Percentiles rank a stretch among this genome's conserved stretches.
These are phyloP conservation scores for Actinidia arguta DNA, from an alignment of 179 eudicot genomes.

Conservation along the genomic window DNA sequence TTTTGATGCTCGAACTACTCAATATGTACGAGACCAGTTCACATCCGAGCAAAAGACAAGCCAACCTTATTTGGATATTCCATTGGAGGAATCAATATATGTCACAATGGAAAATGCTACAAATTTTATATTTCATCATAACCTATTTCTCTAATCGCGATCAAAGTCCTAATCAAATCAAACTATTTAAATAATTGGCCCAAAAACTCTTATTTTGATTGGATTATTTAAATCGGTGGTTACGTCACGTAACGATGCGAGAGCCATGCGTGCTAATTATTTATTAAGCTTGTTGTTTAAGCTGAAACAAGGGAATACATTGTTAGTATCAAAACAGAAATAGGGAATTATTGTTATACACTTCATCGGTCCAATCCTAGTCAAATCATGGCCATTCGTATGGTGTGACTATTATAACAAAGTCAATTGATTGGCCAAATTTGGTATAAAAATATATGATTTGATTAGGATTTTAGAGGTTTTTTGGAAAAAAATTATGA, in stretches of 20 bases:
- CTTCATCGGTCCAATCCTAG: background rate
- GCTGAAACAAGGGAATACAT: slow-evolving; percentile 19
- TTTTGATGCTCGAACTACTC: no score
- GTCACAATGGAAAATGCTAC: background rate
- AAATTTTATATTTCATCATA: background rate
- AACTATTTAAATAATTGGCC: background rate
- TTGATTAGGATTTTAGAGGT: no score
- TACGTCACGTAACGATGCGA: background rate
- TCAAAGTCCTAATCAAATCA: no score
- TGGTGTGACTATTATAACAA: background rate
- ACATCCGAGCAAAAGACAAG: no score
- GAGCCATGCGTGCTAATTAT: slow-evolving; percentile 7
- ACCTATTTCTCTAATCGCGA: slow-evolving; percentile 4
- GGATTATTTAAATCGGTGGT: background rate
- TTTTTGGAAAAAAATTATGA: no score
- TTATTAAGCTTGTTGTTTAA: slow-evolving; percentile 19
- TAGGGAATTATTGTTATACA: background rate
- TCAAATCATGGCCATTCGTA: background rate
- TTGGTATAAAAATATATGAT: no score
- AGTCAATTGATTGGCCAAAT: background rate
- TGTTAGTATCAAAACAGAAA: background rate
- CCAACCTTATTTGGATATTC: background rate
- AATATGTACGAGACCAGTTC: no score
- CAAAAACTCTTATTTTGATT: background rate
- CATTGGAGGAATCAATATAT: background rate